Evolutionary conservation across 1,284 basidiomycete genomes (phyloP), one percentile per base, ranked within the genome.

Genomic region (Ceratobasidium sp.): DNA sequence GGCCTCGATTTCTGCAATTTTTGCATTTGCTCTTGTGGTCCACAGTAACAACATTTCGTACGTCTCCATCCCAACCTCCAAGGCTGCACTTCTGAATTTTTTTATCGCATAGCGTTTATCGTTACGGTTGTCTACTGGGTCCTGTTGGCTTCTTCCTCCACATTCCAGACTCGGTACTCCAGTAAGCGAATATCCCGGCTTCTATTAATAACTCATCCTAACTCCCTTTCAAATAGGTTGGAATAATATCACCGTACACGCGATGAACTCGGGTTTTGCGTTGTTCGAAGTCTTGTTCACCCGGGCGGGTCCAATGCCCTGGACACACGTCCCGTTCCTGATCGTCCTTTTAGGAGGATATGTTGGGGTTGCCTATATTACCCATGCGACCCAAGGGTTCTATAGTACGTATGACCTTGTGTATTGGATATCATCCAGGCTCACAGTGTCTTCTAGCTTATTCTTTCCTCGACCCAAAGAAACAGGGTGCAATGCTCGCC

Each of bases 101-200:
- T 75, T 62, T 58, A 74, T 5, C n/a, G n/a, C n/a, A n/a, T 75
- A 89, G 90, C 91, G 3, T 80, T 92, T 71, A 77, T 92, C 26
- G 89, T 91, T 1, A 90, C 89, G 0, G 80, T 85, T 39, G 87
- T 91, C 0, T 92, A 82, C 77, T 92, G 91, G 91, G 76, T 82
- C 0, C 76, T 92, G 6, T 81, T 92, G 1, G 76, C 86, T 1
- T 78, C 79, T 3, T 70, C 84, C 0, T 32, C 75, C 0, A 85
- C 84, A 0, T 86, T 89, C 74, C 46, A 62, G 1, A 82, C 83
- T 2, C 48, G 73, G 4, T 85, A 80, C 39, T 69, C 65, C 2
- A 45, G 65, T 69, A 57, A 57, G 65, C 52, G 23, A 2, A 16
- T 39, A 6, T 14, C 34, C 32, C 23, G 71, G 72, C 57, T 16